phyloP scores from a whole-genome alignment of 768 basidiomycete genomes.

The Phanerochaete carnosa region DNA sequence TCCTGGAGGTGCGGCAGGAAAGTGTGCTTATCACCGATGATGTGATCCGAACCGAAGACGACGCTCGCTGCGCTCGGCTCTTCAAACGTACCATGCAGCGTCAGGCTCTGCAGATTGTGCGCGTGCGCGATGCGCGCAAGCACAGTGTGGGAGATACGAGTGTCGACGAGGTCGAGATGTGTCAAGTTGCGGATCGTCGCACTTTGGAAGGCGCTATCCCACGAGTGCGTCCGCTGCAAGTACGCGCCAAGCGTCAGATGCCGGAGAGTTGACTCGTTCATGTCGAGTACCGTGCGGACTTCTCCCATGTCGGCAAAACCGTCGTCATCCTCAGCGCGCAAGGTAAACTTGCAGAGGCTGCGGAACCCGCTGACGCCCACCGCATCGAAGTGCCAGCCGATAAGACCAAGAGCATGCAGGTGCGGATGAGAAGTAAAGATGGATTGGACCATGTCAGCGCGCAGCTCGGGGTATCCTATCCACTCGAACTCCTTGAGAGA shows the following conservation, averaged over 20 bases:
- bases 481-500: conserved; percentile 64
- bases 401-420: conserved; percentile 55
- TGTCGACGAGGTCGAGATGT: conserved; percentile 68
- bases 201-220: conserved; percentile 64
- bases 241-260: conserved; percentile 72
- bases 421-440: conserved; percentile 52
- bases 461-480: conserved; percentile 74
- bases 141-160: conserved; percentile 61
- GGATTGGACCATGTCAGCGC: conserved; percentile 62
- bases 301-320: conserved; percentile 70
- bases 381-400: conserved; percentile 76
- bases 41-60: conserved; percentile 59
- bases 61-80: conserved; percentile 54
- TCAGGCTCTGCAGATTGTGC: conserved; percentile 56
- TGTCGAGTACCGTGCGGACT: conserved; percentile 59
- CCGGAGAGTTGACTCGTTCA: conserved; percentile 51
- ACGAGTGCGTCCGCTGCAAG: conserved; percentile 59
- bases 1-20: conserved; percentile 60
- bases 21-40: conserved; percentile 54
- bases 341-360: conserved; percentile 59
- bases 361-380: conserved; percentile 60
- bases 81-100: conserved; percentile 64
- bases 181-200: conserved; percentile 63
- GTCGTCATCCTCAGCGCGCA: conserved; percentile 69
- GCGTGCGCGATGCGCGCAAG: conserved; percentile 62